A percentile compares a stretch with the other conserved stretches of the same genome.
These are phyloP conservation scores for Starmerella geochares DNA, from an alignment of 805 yeast genomes.

Conservation along the genomic window DNA sequence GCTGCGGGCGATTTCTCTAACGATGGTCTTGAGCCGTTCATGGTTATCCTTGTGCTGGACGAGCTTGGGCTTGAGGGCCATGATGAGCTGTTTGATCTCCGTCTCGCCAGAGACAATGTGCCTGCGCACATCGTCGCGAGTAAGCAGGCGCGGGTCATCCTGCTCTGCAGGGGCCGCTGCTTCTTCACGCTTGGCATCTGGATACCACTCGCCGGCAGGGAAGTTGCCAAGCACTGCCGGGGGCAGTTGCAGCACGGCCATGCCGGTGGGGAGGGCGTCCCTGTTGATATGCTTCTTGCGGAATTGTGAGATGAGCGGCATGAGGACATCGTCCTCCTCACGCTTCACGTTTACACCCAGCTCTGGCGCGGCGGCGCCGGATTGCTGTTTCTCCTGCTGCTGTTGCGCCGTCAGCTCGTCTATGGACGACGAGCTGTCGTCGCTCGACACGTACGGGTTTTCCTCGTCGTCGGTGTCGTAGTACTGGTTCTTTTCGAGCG, in stretches of 20 bases:
- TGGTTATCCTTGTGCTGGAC: slow-evolving; percentile 55
- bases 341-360: slow-evolving; percentile 9
- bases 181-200: slow-evolving; percentile 35
- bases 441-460: slow-evolving; percentile 72
- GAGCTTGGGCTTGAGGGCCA: slow-evolving; percentile 51
- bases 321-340: slow-evolving; percentile 15
- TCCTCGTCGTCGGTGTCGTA: slow-evolving; percentile 79
- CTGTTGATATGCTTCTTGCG: slow-evolving; percentile 32
- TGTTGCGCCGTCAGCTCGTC: slow-evolving; percentile 18
- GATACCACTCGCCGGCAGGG: slow-evolving; percentile 81
- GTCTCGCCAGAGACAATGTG: slow-evolving; percentile 41
- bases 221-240: slow-evolving; percentile 50
- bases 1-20: slow-evolving; percentile 48
- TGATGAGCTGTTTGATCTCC: slow-evolving; percentile 54
- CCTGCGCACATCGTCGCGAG: slow-evolving; percentile 60
- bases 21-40: slow-evolving; percentile 46
- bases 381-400: slow-evolving; percentile 33
- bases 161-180: slow-evolving; percentile 25
- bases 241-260: slow-evolving; percentile 56
- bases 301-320: slow-evolving; percentile 28
- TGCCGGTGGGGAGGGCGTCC: slow-evolving; percentile 40
- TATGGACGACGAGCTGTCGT: slow-evolving; percentile 43
- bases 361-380: slow-evolving; percentile 30
- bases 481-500: slow-evolving; percentile 75
- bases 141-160: slow-evolving; percentile 38